phyloP scores from a whole-genome alignment of 192 early-diverging fungal species.

The Mortierella antarctica region DNA sequence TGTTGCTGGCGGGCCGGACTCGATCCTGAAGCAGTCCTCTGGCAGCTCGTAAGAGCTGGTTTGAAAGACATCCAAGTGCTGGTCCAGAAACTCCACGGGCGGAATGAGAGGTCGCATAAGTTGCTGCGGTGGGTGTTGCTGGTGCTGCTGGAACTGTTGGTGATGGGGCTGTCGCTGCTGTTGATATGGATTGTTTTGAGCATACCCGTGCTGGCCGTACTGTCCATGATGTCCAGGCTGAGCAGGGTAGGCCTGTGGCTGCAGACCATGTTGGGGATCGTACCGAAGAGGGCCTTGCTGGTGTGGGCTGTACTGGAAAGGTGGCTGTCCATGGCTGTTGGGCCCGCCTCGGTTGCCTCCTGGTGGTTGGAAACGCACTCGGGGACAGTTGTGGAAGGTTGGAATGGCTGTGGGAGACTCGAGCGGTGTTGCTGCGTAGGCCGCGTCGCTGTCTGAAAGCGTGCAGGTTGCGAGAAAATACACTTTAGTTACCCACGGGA shows the following conservation, averaged over 20 bases:
- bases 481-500: not conserved
- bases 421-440: constrained; percentile 54
- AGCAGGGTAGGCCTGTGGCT: constrained; percentile 19
- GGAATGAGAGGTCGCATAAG: constrained; percentile 44
- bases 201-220: not conserved
- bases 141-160: constrained; percentile 3
- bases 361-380: constrained; percentile 25
- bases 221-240: constrained; percentile 11
- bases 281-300: constrained; percentile 27
- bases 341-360: constrained; percentile 14
- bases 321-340: constrained; percentile 2
- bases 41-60: constrained; percentile 36
- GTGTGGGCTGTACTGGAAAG: constrained; percentile 18
- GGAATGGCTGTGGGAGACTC: constrained; percentile 57
- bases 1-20: constrained; percentile 22
- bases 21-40: constrained; percentile 21
- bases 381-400: constrained; percentile 51
- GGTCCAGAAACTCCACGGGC: constrained; percentile 31
- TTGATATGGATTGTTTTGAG: constrained; percentile 12
- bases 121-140: constrained; percentile 14
- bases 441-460: constrained; percentile 55
- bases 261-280: constrained; percentile 40
- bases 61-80: constrained; percentile 49
- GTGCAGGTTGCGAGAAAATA: not conserved
- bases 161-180: constrained; percentile 8